Evolutionary conservation across 1,284 basidiomycete species (phyloP).

Genomic region (Sphagnurus paluster): DNA sequence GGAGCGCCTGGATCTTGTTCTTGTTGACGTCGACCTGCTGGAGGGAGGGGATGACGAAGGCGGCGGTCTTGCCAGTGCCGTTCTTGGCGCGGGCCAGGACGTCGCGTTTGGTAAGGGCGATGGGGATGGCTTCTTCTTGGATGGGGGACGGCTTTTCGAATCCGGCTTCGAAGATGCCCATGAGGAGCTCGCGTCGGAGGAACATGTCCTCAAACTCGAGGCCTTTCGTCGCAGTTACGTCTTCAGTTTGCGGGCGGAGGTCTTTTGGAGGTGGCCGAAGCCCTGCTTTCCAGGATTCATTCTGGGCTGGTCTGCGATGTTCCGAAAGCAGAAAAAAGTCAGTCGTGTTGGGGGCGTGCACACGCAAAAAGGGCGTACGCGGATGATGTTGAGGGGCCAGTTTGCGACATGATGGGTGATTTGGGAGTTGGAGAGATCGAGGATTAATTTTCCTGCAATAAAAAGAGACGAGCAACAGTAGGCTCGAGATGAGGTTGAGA

Average conservation of each 20-base stretch:
- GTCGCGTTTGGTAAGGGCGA: conserved; percentile 86
- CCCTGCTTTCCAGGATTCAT: conserved; percentile 66
- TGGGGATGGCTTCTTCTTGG: conserved; percentile 95
- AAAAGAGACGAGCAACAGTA: conserved; percentile 5
- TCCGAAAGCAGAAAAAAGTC: conserved; percentile 1
- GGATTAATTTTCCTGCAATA: conserved; percentile 8
- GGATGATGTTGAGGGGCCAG: conserved; percentile 24
- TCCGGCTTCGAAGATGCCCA: conserved; percentile 96
- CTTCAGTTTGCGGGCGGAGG: conserved; percentile 89
- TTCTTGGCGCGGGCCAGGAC: conserved; percentile 92
- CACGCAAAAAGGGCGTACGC: conserved; percentile 18
- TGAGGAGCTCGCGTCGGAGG: conserved; percentile 78
- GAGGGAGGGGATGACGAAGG: conserved; percentile 96
- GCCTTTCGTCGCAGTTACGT: conserved; percentile 90
- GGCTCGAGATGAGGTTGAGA: conserved; percentile 10
- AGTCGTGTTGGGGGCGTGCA: not conserved
- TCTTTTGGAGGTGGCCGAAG: conserved; percentile 91
- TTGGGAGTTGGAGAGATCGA: conserved; percentile 4
- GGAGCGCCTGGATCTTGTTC: conserved; percentile 91
- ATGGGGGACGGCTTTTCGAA: conserved; percentile 98
- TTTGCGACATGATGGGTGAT: conserved; percentile 21
- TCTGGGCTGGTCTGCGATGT: conserved; percentile 9
- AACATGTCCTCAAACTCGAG: conserved; percentile 90
- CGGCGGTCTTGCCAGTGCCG: conserved; percentile 94
- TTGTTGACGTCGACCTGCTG: conserved; percentile 88